Evolutionary conservation across 345 rosid species (phyloP).

Genomic region (Brassica carinata): DNA sequence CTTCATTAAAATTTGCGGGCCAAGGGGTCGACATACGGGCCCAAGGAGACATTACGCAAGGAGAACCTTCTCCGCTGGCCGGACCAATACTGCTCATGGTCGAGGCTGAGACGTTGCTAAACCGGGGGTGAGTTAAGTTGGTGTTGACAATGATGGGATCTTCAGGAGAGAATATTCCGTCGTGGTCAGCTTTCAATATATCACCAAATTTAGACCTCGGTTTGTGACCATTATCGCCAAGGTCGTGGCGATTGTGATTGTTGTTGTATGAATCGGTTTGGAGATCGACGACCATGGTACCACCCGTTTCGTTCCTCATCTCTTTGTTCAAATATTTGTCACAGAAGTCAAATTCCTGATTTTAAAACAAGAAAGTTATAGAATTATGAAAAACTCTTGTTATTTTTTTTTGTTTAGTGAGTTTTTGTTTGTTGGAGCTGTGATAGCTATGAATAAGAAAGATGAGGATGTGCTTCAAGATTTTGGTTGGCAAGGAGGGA

Average conservation of each 20-base stretch:
- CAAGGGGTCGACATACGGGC: conserved; percentile 55
- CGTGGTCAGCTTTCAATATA: conserved; percentile 51
- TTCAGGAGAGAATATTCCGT: conserved; percentile 31
- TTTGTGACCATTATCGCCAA: conserved; percentile 12
- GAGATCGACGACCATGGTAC: conserved; percentile 41
- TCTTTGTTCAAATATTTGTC: conserved; percentile 11
- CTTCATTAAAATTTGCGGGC: conserved; percentile 27
- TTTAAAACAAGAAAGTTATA: neutral
- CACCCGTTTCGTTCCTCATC: conserved; percentile 40
- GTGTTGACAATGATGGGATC: conserved; percentile 27
- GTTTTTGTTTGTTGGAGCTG: conserved; percentile 10
- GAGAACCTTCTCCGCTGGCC: conserved; percentile 58
- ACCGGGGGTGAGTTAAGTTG: conserved; percentile 33
- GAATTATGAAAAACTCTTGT: conserved; percentile 15
- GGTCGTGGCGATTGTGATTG: conserved; percentile 1
- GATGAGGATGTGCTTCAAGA: neutral
- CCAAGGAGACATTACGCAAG: conserved; percentile 63
- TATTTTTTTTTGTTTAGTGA: neutral
- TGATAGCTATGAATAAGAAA: conserved; percentile 31
- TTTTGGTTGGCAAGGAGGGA: conserved; percentile 29
- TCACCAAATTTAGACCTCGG: conserved; percentile 55
- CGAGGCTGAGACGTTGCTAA: conserved; percentile 46
- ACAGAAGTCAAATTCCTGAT: conserved; percentile 32
- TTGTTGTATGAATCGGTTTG: conserved; percentile 33
- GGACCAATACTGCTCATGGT: conserved; percentile 39